Base-by-base conservation (phyloP, 371 early-diverging fungal species). In the Choanephora cucurbitarum region DNA sequence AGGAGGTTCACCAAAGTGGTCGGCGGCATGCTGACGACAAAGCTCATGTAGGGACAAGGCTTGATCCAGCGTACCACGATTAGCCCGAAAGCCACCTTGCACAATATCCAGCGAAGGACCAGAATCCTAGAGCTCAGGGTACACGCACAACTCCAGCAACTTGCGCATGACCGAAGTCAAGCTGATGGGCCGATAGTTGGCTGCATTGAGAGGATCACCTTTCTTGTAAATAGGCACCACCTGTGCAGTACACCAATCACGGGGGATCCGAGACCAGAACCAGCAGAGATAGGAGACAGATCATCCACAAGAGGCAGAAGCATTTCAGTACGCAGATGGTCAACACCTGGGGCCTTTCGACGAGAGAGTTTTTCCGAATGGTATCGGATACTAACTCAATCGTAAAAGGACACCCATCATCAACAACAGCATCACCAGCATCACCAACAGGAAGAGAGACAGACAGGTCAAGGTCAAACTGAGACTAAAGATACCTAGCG, bases 291-390 rank as follows among this genome's bases (percentile, higher is more conserved):
- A 1, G 45, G 49, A 5, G 52, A 32, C 15, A 66, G 22, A 3
- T 33, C 18, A 14, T 18, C 9, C 1, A 28, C 23, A 6, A 70
- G 50, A 1, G 70, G 64, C 17, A 63, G 22, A 1, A 70, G 50
- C 70, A 70, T 70, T 5, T 60, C 64, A 5, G 55, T 55, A 8
- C 55, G 46, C 6, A 70, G 22, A 44, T 63, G 66, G 18, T 70
- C 66, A 10, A 44, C 3, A 34, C 70, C 66, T 18, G 66, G 63
- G 1, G 66, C 58, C 17, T 65, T 65, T 1, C 55, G 39, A 5
- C 44, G 52, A 7, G 65, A 42, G 10, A 62, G 49, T 5, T 41
- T 3, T 28, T 13, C 7, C 3, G 2, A 4, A 52, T 5, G n/a
- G 31, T 41, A 15, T 24, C 3, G 5, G n/a, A 42, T n/a, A 17